These are phyloP conservation scores for Lantana camara DNA, from an alignment of 257 asterid species.

Conservation along the genomic window DNA sequence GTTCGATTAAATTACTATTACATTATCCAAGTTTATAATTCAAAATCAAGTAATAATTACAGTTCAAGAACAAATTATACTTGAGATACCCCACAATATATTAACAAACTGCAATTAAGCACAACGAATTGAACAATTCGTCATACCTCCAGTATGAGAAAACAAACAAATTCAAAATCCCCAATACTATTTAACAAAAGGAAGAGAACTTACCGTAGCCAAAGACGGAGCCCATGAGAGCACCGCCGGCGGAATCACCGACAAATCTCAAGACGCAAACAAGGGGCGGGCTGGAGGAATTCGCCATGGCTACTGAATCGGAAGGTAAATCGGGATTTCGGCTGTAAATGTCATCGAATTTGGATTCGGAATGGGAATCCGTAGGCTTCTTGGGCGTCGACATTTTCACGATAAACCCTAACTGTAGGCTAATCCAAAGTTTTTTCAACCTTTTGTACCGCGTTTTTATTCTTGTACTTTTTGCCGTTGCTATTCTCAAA, in stretches of 20 bases:
- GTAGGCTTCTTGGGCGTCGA: constrained; percentile 51
- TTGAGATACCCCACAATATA: neutral
- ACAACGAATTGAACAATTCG: neutral
- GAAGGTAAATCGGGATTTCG: constrained; percentile 36
- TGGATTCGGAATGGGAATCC: constrained; percentile 61
- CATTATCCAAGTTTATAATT: neutral
- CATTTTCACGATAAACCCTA: constrained; percentile 58
- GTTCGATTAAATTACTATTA: neutral
- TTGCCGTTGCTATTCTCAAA: neutral
- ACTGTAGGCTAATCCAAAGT: constrained; percentile 11
- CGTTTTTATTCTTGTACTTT: neutral
- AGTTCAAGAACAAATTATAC: no score
- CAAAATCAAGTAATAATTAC: neutral
- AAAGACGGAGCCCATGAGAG: constrained; percentile 76
- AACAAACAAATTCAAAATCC: neutral
- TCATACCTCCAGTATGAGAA: neutral
- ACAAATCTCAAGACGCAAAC: constrained; percentile 72
- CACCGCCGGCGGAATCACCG: constrained; percentile 79
- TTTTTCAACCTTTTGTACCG: neutral
- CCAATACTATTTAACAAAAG: neutral
- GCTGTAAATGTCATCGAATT: constrained; percentile 36
- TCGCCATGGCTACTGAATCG: constrained; percentile 40
- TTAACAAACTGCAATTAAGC: neutral
- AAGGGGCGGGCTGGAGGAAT: constrained; percentile 56
- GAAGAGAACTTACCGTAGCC: constrained; percentile 55